Base-by-base conservation (phyloP, 768 basidiomycete genomes). In the Neoboletus subvelutipes region DNA sequence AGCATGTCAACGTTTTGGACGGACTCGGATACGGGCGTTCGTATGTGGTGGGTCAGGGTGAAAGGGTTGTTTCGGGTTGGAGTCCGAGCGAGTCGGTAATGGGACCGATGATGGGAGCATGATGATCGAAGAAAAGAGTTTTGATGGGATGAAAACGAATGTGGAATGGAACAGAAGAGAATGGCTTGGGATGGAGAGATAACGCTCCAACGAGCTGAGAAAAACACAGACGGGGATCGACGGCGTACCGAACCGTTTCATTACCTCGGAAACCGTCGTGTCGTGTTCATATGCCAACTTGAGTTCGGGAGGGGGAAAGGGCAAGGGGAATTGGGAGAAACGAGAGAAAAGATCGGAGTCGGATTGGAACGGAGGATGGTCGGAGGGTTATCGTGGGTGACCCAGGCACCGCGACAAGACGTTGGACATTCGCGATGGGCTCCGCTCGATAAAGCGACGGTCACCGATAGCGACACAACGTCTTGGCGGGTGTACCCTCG, bases 201-300 rank as follows among this genome's bases (percentile, higher is more conserved):
- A 62, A 62, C 46, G 47, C n/a, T 13, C 10, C 24, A 43, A 52
- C 6, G 24, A 28, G 12, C 24, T 26, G 12, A 36, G 18, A 39
- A 18, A 7, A 2, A 8, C n/a, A 15, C 28, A n/a, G 24, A 29
- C 42, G 22, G 28, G 26, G 33, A 60, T 60, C 34, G 52, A 60
- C 60, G 60, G 59, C 37, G 8, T 45, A 56, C 59, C 60, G 60
- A 47, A 46, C 5, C 2, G 22, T 15, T 31, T 12, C 42, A 20
- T 28, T 3, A 12, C 47, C 53, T 39, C 28, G 36, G 45, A 24
- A 18, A n/a, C 46, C 11, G 8, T 41, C 22, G 28, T 5, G n/a
- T n/a, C n/a, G 18, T 4, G 15, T n/a, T 15, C 24, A 26, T 15
- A 24, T 24, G 36, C 13, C 20, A 11, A 33, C 20, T 31, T 33